These are phyloP conservation scores for Cylindrotheca fusiformis DNA, from an alignment of 108 stramenopile genomes.

Conservation along the genomic window DNA sequence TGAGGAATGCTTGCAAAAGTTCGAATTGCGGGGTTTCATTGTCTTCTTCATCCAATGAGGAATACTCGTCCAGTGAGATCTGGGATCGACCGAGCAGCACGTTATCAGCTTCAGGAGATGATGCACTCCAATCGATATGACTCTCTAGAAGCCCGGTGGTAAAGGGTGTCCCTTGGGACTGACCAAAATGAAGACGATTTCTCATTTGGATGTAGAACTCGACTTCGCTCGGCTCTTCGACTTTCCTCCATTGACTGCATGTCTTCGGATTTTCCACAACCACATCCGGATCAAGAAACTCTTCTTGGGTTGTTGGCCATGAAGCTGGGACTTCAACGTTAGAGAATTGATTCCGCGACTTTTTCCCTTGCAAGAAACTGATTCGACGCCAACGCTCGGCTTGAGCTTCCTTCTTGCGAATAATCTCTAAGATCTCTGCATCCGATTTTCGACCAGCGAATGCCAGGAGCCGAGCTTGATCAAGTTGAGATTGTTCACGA, in stretches of 20 bases:
- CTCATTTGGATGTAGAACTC: neutral
- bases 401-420: neutral
- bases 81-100: neutral
- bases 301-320: slow-evolving; percentile 2
- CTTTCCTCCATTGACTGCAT: neutral
- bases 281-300: too few species aligned
- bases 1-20: too few species aligned
- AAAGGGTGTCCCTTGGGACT: too few species aligned
- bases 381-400: too few species aligned
- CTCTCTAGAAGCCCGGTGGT: neutral
- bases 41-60: too few species aligned
- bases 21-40: too few species aligned
- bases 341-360: neutral
- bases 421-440: too few species aligned
- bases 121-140: neutral
- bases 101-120: neutral
- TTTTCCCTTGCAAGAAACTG: neutral
- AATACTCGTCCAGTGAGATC: too few species aligned
- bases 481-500: neutral
- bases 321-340: neutral
- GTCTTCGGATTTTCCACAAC: neutral
- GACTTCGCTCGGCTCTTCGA: neutral
- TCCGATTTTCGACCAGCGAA: slow-evolving; percentile 1
- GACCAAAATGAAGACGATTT: slow-evolving; percentile 1
- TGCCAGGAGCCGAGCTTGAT: neutral